phyloP scores from a whole-genome alignment of 192 early-diverging fungal genomes.

The Podila verticillata region DNA sequence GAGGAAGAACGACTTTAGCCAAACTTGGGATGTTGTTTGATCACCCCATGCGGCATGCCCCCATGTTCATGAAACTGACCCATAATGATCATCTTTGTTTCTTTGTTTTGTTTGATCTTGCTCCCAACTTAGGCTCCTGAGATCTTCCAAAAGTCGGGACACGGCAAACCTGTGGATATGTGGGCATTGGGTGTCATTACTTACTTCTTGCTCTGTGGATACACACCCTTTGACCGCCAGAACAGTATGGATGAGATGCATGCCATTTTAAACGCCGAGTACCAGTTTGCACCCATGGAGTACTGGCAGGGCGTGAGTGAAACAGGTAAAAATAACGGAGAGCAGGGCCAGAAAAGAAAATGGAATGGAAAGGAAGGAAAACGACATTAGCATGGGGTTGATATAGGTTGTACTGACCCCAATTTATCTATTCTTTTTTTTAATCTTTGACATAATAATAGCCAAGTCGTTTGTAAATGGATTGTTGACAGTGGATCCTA shows the following conservation, averaged over 20 bases:
- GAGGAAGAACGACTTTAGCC: too few species aligned
- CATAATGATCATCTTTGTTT: too few species aligned
- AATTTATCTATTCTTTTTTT: too few species aligned
- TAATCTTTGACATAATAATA: not conserved
- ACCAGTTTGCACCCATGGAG: slow-evolving; percentile 66
- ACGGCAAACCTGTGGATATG: slow-evolving; percentile 84
- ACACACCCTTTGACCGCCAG: slow-evolving; percentile 76
- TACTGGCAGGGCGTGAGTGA: slow-evolving; percentile 72
- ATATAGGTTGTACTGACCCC: too few species aligned
- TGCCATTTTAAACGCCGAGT: slow-evolving; percentile 69
- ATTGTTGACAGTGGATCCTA: slow-evolving; percentile 76
- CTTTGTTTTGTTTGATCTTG: too few species aligned
- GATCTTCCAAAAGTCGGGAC: slow-evolving; percentile 65
- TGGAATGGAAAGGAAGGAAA: not conserved
- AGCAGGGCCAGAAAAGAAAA: too few species aligned
- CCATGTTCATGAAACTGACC: not conserved
- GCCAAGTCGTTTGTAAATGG: slow-evolving; percentile 78
- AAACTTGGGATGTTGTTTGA: not conserved
- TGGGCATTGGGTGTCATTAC: slow-evolving; percentile 85
- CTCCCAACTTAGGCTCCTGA: slow-evolving; percentile 61
- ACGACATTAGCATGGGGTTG: too few species aligned
- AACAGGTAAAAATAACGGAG: slow-evolving; percentile 45
- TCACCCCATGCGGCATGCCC: too few species aligned
- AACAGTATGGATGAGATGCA: slow-evolving; percentile 60
- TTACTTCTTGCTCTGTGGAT: slow-evolving; percentile 78